Percentiles rank a stretch among this genome's conserved stretches.
Conservation (phyloP, 2,329 filamentous ascomycete genomes). For the Exophiala xenobiotica region DNA sequence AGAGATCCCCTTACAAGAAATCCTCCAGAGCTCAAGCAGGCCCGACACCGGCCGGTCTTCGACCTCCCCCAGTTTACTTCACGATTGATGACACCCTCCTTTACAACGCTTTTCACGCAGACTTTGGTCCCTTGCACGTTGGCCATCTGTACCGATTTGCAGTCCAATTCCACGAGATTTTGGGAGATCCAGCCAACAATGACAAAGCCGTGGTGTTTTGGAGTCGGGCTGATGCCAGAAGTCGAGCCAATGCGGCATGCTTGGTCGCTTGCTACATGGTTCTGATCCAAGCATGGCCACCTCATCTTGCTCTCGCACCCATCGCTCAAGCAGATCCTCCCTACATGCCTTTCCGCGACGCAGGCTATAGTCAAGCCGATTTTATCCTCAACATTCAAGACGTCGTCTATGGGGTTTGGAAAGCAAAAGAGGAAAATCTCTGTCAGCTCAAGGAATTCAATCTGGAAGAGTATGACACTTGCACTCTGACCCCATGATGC, state of each 20-base stretch:
- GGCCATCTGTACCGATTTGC: slow-evolving; percentile 96
- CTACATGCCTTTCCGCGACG: slow-evolving; percentile 97
- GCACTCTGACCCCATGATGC: background rate
- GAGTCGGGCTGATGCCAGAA: slow-evolving; percentile 87
- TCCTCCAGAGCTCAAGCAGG: slow-evolving; percentile 65
- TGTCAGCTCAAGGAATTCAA: slow-evolving; percentile 92
- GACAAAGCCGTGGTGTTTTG: slow-evolving; percentile 91
- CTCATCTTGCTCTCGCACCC: slow-evolving; percentile 89
- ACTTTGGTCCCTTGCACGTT: slow-evolving; percentile 96
- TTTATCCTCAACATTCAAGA: slow-evolving; percentile 95
- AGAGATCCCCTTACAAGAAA: slow-evolving; percentile 71
- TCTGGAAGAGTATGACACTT: slow-evolving; percentile 69
- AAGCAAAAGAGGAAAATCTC: slow-evolving; percentile 92
- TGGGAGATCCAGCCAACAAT: slow-evolving; percentile 87
- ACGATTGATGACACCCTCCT: slow-evolving; percentile 87
- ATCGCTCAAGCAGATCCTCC: slow-evolving; percentile 96
- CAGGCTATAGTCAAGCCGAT: slow-evolving; percentile 96
- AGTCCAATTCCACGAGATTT: slow-evolving; percentile 90
- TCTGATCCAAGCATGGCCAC: slow-evolving; percentile 94
- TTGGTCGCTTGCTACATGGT: slow-evolving; percentile 98
- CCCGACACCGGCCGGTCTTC: slow-evolving; percentile 49
- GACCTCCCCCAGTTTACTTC: slow-evolving; percentile 81
- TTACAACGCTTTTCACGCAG: slow-evolving; percentile 98
- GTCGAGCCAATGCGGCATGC: slow-evolving; percentile 86
- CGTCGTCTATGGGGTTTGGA: slow-evolving; percentile 97